Percentiles rank a stretch among this genome's conserved stretches.
These are phyloP conservation scores for Neofusicoccum kwambonambiense DNA, from an alignment of 2,329 filamentous ascomycete species.

Conservation along the genomic window DNA sequence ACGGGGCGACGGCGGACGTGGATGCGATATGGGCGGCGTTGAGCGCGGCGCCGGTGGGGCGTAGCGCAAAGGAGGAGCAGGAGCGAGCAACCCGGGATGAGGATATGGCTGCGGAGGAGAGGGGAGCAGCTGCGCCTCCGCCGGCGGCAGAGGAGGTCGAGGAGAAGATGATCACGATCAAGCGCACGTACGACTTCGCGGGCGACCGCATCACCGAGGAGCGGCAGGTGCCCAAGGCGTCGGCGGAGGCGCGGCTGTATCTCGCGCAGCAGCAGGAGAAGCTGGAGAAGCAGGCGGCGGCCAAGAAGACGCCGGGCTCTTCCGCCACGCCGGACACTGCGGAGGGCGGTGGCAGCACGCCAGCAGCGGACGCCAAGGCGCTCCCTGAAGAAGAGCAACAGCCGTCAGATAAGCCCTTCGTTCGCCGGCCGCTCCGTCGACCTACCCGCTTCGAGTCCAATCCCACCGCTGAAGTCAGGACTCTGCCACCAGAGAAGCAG, in stretches of 20 bases:
- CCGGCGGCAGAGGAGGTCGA: conserved; percentile 17
- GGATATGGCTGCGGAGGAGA: conserved; percentile 2
- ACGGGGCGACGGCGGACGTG: conserved; percentile 68
- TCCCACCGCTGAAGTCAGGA: conserved; percentile 47
- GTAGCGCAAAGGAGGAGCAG: conserved; percentile 13
- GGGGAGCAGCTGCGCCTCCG: background rate
- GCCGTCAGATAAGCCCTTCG: conserved; percentile 14
- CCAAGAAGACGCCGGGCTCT: conserved; percentile 39
- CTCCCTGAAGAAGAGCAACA: background rate
- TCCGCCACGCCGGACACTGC: conserved; percentile 21
- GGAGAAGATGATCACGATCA: conserved; percentile 59
- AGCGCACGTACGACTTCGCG: conserved; percentile 72
- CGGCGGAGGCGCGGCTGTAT: conserved; percentile 56
- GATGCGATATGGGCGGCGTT: conserved; percentile 70
- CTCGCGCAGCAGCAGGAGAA: conserved; percentile 38
- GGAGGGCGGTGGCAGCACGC: background rate
- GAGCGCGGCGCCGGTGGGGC: conserved; percentile 47
- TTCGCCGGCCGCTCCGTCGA: conserved; percentile 44
- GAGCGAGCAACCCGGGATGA: background rate
- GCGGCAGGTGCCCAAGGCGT: conserved; percentile 61
- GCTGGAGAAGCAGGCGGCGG: conserved; percentile 19
- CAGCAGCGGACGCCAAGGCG: background rate
- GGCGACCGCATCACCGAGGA: conserved; percentile 71
- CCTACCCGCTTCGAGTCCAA: conserved; percentile 53
- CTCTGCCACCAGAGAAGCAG: conserved; percentile 45